Conservation (phyloP, 2,329 filamentous ascomycete species). For the Sphaerostilbella broomeana region DNA sequence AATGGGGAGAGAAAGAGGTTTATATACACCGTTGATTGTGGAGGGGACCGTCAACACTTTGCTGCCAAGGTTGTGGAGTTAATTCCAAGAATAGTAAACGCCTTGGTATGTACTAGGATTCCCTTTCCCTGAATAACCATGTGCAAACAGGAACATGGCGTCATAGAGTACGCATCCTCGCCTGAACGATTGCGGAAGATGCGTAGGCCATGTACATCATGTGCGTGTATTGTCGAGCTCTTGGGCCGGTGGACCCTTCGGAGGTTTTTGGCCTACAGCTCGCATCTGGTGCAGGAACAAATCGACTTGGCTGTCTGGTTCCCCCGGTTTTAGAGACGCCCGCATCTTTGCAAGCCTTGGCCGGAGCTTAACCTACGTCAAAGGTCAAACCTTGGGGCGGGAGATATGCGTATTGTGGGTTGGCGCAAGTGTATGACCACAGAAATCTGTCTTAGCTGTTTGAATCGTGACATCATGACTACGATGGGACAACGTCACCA, state of each 20-base stretch:
- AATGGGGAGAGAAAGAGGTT: conserved; percentile 6
- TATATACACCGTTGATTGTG: conserved; percentile 11
- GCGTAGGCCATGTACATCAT: no score
- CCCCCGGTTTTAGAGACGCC: no score
- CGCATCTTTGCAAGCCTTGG: no score
- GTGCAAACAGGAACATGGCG: conserved; percentile 13
- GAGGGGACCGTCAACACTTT: neutral
- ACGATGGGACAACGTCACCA: conserved; percentile 3
- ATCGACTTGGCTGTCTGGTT: no score
- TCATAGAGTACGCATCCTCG: conserved; percentile 8
- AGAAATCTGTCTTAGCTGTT: neutral
- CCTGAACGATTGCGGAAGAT: no score
- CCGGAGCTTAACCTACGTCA: no score
- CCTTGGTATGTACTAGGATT: conserved; percentile 7
- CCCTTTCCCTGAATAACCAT: conserved; percentile 3
- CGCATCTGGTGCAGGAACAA: no score
- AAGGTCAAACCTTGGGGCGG: neutral
- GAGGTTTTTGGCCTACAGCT: no score
- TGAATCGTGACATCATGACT: conserved; percentile 9
- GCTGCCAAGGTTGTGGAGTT: conserved; percentile 1
- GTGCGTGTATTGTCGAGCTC: no score
- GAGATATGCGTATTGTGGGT: no score
- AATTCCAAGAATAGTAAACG: neutral
- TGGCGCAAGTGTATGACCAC: no score
- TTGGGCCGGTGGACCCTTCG: no score